Evolutionary conservation across 2,329 filamentous ascomycete genomes (phyloP), one percentile per base, ranked within the genome.

Genomic region (Colletotrichum orchidophilum): DNA sequence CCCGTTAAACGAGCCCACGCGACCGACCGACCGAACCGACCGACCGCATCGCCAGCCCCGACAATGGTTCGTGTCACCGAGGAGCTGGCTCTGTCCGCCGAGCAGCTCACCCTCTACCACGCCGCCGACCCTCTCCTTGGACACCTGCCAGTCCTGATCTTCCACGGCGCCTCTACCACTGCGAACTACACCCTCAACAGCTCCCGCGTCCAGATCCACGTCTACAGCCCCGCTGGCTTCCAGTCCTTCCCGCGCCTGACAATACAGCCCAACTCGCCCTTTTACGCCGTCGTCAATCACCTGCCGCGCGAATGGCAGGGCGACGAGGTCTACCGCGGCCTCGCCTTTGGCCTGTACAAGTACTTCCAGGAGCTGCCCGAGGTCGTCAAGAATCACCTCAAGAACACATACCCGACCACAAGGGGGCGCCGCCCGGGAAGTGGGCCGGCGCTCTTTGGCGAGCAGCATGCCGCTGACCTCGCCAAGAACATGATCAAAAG

Each of bases 221-320:
- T 99, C 82, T 94, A 97, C 83, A 94, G 93, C 72, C 91, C 94
- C 2, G 95, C 94, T 74, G 96, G 96, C 75, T 92, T 97, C 76
- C 93, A 94, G 78, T 96, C 93, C 76, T 99, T 96, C 80, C 92
- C 94, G 71, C 94, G 96, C 77, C 90, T 99, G 75, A 97, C 96
- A 72, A 92, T 98, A 75, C 97, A 96, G 27, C 96, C 96, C 54
- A 97, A 93, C 78, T 97, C 96, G 57, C 91, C 94, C 62, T 93
- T 97, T 78, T 98, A 98, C 82, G 89, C 91, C 75, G 96, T 95
- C 65, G 96, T 99, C 80, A 92, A 94, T 79, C 91, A 95, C 80
- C 88, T 99, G 53, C 95, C 96, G 52, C 92, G 95, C 79, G 96
- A 98, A 80, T 95, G 95, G 81, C 96, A 98, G 84, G 96, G 96